Evolutionary conservation across 2,329 filamentous ascomycete genomes (phyloP).

Genomic region (Botrytis medusae): DNA sequence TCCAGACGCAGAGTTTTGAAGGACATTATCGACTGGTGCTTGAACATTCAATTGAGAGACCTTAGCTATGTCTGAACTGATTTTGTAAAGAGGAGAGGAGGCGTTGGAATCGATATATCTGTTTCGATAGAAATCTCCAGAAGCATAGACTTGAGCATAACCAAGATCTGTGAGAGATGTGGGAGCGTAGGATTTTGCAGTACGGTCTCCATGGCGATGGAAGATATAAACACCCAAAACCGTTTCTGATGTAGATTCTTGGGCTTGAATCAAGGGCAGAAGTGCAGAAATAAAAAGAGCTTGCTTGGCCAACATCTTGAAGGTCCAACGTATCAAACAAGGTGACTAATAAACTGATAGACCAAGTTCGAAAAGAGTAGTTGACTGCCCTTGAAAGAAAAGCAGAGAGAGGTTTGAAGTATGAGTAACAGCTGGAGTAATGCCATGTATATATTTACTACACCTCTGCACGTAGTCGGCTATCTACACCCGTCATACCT

Average conservation of each 20-base stretch:
- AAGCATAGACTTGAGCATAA: slow-evolving; percentile 70
- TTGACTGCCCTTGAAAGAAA: neutral
- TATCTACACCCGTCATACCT: neutral
- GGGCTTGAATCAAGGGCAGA: slow-evolving; percentile 39
- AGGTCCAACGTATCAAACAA: neutral
- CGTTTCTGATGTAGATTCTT: slow-evolving; percentile 39
- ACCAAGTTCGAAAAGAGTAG: neutral
- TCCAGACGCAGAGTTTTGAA: slow-evolving; percentile 75
- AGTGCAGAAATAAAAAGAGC: slow-evolving; percentile 45
- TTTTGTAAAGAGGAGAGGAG: slow-evolving; percentile 58
- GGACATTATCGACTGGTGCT: slow-evolving; percentile 71
- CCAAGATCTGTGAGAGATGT: slow-evolving; percentile 77
- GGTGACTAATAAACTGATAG: neutral
- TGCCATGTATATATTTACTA: neutral
- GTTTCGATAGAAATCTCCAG: slow-evolving; percentile 72
- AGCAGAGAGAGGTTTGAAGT: neutral
- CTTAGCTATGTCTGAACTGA: slow-evolving; percentile 66
- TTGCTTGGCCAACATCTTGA: slow-evolving; percentile 41
- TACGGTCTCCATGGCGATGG: slow-evolving; percentile 86
- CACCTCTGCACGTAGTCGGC: neutral
- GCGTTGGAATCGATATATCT: slow-evolving; percentile 69
- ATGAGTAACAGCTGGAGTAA: neutral
- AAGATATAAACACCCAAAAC: slow-evolving; percentile 79
- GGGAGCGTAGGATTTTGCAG: slow-evolving; percentile 70
- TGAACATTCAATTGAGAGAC: slow-evolving; percentile 70